Base-by-base conservation (phyloP, 192 early-diverging fungal genomes). In the Geranomyces variabilis region DNA sequence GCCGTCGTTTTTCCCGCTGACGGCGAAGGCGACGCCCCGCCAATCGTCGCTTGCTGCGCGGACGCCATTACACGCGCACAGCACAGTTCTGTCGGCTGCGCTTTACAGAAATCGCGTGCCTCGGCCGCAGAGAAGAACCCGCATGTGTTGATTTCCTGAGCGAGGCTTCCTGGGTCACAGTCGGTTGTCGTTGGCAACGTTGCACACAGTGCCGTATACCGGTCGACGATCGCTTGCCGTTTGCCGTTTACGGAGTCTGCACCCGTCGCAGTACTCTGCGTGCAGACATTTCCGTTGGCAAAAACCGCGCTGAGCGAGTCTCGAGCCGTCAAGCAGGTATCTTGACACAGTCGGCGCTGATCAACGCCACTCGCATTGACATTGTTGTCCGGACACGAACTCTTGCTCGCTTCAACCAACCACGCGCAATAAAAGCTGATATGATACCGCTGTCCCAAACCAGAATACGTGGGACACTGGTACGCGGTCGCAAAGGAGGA, bases 401-500 rank as follows among this genome's bases (percentile, higher is more conserved):
- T 9, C 28, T 24, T 30, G 47, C 60, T 45, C 17, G 60, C 70
- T 34, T 64, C 61, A 19, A 71, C 69, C 10, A 77, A 14, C 49
- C 48, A 62, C 19, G 75, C 24, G 68, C 75, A 77, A 41, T 48
- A 72, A n/a, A 71, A 58, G 5, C 56, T 65, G 22, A 77, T 59
- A 55, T 77, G 75, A 41, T 69, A 77, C n/a, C 70, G 75, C n/a
- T 73, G 69, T 5, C 75, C 75, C 9, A 21, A 15, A 3, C 75
- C 75, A 41, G 57, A 19, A 31, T 56, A 77, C 22, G 51, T 17
- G 22, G 75, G 69, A 45, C 75, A 77, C 15, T 31, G 56, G 67
- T 72, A 77, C n/a, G 61, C 63, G 30, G 44, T 15, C 26, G 41
- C 67, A 34, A 78, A 78, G 9, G 44, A 44, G 15, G 46, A 46